Base-by-base conservation (phyloP, 495 filamentous ascomycete genomes). In the Daldinia caldariorum region DNA sequence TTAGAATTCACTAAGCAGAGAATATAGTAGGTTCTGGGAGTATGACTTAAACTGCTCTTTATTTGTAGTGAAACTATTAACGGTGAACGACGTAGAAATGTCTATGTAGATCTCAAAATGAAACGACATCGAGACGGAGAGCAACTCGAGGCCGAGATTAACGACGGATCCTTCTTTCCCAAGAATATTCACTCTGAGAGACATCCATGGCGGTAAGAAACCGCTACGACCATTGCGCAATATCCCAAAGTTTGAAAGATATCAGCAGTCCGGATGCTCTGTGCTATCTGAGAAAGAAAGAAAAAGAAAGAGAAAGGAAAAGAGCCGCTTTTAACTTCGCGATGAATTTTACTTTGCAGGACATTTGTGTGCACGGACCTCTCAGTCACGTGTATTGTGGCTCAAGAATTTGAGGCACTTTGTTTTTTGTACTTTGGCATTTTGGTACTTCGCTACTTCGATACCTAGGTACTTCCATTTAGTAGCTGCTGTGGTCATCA, bases 101-200 rank as follows among this genome's bases (percentile, higher is more conserved):
- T n/a, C n/a, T n/a, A n/a, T n/a, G 82, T 87, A 84, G 84, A 85
- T 87, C 84, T 82, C 82, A 82, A 75, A 81, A 82, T 86, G 84
- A 87, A 87, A 87, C 84, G 79, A 78, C 69, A 75, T 78, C 79
- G 82, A 84, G 82, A 85, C 79, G 66, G 83, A 31, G 66, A 80
- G 61, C 73, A 72, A 75, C 78, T 79, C 79, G 81, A 77, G 77
- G 77, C 75, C 79, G 84, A 82, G 84, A 87, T 87, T 87, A 87
- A 87, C 84, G 84, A 87, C 80, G 82, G 84, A 87, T 84, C 84
- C 73, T 70, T 80, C 73, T 67, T 73, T 71, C 78, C 79, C 77
- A 75, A 74, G 79, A 79, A 79, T 80, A 67, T 69, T 82, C 81
- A 49, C 75, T 85, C 82, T 83, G 74, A 74, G 75, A 77, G 76